A percentile compares a stretch with the other conserved stretches of the same genome.
Conservation (phyloP, 106 monocot species). For the Dendrobium huoshanense region DNA sequence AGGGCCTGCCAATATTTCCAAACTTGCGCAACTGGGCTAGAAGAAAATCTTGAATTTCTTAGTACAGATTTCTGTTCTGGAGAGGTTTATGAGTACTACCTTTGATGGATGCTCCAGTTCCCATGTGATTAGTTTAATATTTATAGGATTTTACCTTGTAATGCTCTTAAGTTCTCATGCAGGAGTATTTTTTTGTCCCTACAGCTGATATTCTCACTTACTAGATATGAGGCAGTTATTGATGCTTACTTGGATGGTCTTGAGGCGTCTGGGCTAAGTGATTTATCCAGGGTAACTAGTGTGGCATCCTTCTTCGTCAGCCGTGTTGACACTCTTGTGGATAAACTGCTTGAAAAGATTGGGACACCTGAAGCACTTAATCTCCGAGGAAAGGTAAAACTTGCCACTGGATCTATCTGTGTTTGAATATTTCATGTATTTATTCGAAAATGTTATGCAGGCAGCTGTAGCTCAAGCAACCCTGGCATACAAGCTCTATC, state of each 20-base stretch:
- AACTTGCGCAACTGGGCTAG: too few relatives aligned
- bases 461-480: conserved; percentile 90
- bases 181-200: neutral
- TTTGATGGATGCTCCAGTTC: too few relatives aligned
- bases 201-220: conserved; percentile 85
- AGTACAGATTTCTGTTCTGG: too few relatives aligned
- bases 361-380: conserved; percentile 83
- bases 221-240: conserved; percentile 87
- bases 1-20: too few relatives aligned
- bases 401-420: neutral
- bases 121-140: too few relatives aligned
- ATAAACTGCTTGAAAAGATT: conserved; percentile 87
- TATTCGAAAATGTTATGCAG: conserved; percentile 19
- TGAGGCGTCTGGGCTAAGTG: conserved; percentile 67
- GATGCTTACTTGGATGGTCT: conserved; percentile 96
- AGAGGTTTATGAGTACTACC: too few relatives aligned
- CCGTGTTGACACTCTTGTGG: conserved; percentile 75
- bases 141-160: neutral
- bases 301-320: conserved; percentile 98
- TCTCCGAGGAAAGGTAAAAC: conserved; percentile 67
- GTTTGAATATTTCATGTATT: neutral
- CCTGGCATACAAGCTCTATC: conserved; percentile 77
- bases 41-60: too few relatives aligned
- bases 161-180: conserved; percentile 9
- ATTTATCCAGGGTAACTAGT: conserved; percentile 76